These are phyloP conservation scores for Penicillium sp. DNA, from an alignment of 2,329 filamentous ascomycete species.

Conservation along the genomic window DNA sequence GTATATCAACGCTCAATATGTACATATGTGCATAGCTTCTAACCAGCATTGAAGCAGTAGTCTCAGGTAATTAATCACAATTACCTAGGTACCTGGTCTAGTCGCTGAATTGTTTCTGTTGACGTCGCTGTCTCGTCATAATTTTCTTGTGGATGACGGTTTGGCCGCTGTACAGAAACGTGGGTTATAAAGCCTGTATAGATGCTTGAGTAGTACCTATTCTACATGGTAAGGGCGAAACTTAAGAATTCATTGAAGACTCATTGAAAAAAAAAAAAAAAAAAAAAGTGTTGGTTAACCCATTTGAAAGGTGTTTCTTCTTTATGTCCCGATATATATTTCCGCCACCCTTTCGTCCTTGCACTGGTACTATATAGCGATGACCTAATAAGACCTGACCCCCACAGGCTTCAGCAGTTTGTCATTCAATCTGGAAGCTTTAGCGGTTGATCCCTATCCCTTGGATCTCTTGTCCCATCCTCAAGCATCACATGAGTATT, in stretches of 20 bases:
- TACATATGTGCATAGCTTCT: not conserved
- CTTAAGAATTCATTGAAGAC: not conserved
- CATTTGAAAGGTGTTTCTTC: not conserved
- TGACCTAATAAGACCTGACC: too few species aligned
- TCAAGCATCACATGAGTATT: too few species aligned
- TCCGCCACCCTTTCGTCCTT: too few species aligned
- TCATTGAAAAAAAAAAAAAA: too few species aligned
- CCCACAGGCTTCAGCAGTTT: too few species aligned
- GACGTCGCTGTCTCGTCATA: not conserved
- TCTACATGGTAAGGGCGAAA: not conserved
- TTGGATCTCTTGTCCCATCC: too few species aligned
- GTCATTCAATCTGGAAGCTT: too few species aligned
- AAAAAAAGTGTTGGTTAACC: not conserved
- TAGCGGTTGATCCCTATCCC: too few species aligned
- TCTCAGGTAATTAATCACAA: not conserved
- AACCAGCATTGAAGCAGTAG: not conserved
- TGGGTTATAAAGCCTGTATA: too few species aligned
- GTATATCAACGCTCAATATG: not conserved
- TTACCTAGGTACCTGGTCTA: not conserved
- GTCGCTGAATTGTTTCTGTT: not conserved
- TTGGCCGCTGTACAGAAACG: too few species aligned
- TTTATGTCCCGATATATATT: not conserved
- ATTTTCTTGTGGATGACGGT: not conserved
- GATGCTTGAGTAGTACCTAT: not conserved
- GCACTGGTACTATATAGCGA: too few species aligned